Base-by-base conservation (phyloP, 2,329 filamentous ascomycete genomes). In the Aspergillus sp. region DNA sequence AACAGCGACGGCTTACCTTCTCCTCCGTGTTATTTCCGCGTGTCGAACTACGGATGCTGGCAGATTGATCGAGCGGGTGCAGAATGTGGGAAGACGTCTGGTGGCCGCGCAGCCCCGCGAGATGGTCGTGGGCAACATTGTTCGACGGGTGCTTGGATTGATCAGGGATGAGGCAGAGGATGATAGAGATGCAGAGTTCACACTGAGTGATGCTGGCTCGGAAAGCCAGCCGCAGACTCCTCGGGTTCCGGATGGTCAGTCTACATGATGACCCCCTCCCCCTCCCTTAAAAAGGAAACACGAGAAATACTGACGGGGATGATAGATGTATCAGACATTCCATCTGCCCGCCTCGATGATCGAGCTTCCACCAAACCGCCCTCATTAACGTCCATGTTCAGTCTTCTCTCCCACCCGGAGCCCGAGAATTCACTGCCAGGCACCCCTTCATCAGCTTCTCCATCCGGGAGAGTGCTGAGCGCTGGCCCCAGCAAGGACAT, bases 111-210 rank as follows among this genome's bases (percentile, higher is more conserved):
- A 94, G 59, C 91, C 91, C 10, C 81, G 85, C 50, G 93, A 97
- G 71, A 83, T 95, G 57, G 88, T 89, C 4, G 88, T 96, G 40
- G 91, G 89, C 44, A 98, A 98, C 62, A 90, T 98, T 56, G 88
- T 96, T 41, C 82, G 90, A 50, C 83, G 93, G 52, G 86, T 97
- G 2, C 74, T 98, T 34, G 87, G 89, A 39, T 77, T 98, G 53
- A 93, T 98, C 54, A 82, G 93, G 44, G 90, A 96, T 61, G 90
- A 97, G 61, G 86, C 87, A 35, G 84, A 87, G 57, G 88, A 94
- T 58, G 85, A 88, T 56, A 75, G 83, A 48, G 86, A 86, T 50
- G 82, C 71, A 42, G 79, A 77, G 36, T 73, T 83, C 48, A 70
- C 68, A 43, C 63, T 75, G 45, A 83, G 79, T 63, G 84, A 87